These are phyloP conservation scores for Vigna angularis DNA, from an alignment of 306 rosid genomes.

Conservation along the genomic window DNA sequence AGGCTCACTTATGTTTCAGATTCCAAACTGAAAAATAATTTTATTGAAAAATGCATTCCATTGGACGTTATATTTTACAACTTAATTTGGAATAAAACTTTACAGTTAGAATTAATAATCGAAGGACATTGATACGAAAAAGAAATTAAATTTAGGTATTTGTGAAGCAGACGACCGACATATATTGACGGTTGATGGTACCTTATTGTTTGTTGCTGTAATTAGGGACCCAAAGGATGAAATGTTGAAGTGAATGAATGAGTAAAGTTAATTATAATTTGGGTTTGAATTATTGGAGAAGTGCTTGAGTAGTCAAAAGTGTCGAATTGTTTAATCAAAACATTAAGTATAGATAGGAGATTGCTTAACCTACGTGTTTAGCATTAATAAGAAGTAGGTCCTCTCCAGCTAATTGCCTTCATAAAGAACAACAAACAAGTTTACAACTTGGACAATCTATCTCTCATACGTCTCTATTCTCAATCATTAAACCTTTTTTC, in stretches of 20 bases:
- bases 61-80: too few relatives aligned
- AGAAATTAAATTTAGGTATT: too few relatives aligned
- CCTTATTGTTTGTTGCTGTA: too few relatives aligned
- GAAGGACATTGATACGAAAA: too few relatives aligned
- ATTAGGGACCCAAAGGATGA: background rate
- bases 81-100: too few relatives aligned
- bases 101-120: too few relatives aligned
- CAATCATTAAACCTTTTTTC: slow-evolving; percentile 23
- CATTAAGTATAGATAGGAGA: background rate
- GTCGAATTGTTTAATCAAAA: slow-evolving; percentile 13
- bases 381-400: slow-evolving; percentile 53
- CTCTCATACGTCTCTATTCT: slow-evolving; percentile 39
- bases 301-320: background rate
- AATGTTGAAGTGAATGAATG: too few relatives aligned
- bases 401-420: slow-evolving; percentile 54
- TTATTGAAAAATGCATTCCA: too few relatives aligned
- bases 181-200: too few relatives aligned
- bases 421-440: slow-evolving; percentile 41
- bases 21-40: too few relatives aligned
- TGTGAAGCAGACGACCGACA: too few relatives aligned
- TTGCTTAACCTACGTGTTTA: slow-evolving; percentile 37
- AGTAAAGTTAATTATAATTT: background rate
- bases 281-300: slow-evolving; percentile 11
- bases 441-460: slow-evolving; percentile 40
- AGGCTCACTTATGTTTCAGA: too few relatives aligned